Evolutionary conservation across 177 flowering plant species (phyloP).

Genomic region (Vitis hybrid): DNA sequence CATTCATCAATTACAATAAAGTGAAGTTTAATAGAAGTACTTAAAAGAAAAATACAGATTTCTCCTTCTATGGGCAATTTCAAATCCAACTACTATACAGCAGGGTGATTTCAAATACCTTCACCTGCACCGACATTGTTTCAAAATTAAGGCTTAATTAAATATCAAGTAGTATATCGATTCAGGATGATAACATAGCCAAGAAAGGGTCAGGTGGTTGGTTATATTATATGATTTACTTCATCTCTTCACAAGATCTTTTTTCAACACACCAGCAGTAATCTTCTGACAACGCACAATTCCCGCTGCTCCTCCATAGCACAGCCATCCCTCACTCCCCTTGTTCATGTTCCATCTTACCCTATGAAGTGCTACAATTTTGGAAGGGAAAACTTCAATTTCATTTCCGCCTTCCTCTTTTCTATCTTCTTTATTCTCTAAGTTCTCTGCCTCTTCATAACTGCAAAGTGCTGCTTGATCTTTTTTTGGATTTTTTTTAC

Average conservation of each 20-base stretch:
- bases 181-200: too few species aligned
- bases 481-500: slow-evolving; percentile 17
- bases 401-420: slow-evolving; percentile 14
- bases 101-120: too few species aligned
- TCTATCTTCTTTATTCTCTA: slow-evolving; percentile 5
- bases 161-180: too few species aligned
- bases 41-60: too few species aligned
- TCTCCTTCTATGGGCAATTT: too few species aligned
- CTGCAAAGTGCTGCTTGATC: slow-evolving; percentile 20
- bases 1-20: too few species aligned
- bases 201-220: too few species aligned
- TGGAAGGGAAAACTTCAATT: slow-evolving; percentile 57
- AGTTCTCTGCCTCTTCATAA: slow-evolving; percentile 25
- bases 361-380: slow-evolving; percentile 68
- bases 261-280: slow-evolving; percentile 5
- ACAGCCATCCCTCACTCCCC: slow-evolving; percentile 91
- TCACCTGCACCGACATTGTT: too few species aligned
- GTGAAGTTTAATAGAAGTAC: too few species aligned
- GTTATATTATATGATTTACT: not conserved
- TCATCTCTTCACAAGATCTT: slow-evolving; percentile 9
- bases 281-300: slow-evolving; percentile 78
- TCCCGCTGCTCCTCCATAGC: slow-evolving; percentile 94
- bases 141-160: too few species aligned
- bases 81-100: too few species aligned
- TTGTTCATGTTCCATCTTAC: slow-evolving; percentile 95